Conservation (phyloP, 2,329 filamentous ascomycete species). For the Grosmannia serpens region DNA sequence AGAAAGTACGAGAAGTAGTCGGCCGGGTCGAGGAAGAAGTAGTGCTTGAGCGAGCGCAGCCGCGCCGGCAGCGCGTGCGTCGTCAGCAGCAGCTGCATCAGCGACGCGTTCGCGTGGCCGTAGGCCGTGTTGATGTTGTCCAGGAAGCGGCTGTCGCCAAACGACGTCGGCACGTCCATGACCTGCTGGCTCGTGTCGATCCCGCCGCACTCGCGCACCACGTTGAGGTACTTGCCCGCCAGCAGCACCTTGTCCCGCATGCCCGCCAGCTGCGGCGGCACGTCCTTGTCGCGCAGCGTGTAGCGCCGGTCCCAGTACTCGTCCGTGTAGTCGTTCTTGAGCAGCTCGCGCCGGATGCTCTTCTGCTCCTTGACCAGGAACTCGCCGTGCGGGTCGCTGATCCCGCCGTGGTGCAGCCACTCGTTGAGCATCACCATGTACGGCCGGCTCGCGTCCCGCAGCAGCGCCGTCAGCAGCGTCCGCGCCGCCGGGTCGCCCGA, state of each 20-base stretch:
- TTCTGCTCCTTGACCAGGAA: constrained; percentile 94
- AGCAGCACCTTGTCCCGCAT: constrained; percentile 92
- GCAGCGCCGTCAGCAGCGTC: constrained; percentile 64
- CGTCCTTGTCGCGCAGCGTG: constrained; percentile 80
- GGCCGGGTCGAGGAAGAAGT: constrained; percentile 96
- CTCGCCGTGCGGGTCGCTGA: constrained; percentile 86
- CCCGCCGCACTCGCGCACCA: constrained; percentile 91
- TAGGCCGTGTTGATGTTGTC: constrained; percentile 96
- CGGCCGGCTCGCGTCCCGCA: constrained; percentile 80
- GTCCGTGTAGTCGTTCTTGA: constrained; percentile 95
- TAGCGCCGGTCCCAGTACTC: constrained; percentile 99
- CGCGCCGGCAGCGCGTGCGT: constrained; percentile 83
- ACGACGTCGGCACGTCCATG: constrained; percentile 77
- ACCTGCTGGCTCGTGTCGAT: constrained; percentile 87
- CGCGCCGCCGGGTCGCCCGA: constrained; percentile 87
- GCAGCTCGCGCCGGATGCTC: constrained; percentile 78
- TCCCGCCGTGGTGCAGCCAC: constrained; percentile 92
- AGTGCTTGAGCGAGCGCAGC: constrained; percentile 87
- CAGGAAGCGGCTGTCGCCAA: constrained; percentile 83
- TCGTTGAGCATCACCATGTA: constrained; percentile 99
- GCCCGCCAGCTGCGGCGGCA: constrained; percentile 81
- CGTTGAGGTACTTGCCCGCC: constrained; percentile 95
- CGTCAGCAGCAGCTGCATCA: constrained; percentile 82
- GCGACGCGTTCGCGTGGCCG: constrained; percentile 85
- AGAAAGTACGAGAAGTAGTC: constrained; percentile 98